Conservation (phyloP, 768 basidiomycete species). For the Mycena metata region DNA sequence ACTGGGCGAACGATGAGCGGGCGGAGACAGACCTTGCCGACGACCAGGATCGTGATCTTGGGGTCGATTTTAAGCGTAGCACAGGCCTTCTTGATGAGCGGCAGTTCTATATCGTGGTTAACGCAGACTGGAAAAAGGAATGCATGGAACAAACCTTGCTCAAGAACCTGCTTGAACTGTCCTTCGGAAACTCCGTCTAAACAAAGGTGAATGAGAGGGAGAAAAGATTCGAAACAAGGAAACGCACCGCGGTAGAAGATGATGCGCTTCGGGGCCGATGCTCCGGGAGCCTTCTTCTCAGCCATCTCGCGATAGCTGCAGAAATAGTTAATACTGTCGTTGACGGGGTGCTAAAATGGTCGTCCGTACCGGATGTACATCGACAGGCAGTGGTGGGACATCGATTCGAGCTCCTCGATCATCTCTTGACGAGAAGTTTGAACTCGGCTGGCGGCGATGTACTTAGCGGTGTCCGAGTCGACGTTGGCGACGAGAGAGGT, state of each 20-base stretch:
- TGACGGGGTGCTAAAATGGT: too few species aligned
- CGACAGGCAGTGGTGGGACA: constrained; percentile 43
- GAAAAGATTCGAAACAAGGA: constrained; percentile 27
- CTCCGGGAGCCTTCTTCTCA: constrained; percentile 63
- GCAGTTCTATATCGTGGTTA: constrained; percentile 60
- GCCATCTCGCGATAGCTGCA: constrained; percentile 58
- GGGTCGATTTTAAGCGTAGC: constrained; percentile 66
- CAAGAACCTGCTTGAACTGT: constrained; percentile 66
- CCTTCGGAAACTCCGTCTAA: constrained; percentile 69
- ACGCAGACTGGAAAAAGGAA: background rate
- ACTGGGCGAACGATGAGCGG: background rate
- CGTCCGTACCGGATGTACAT: constrained; percentile 60
- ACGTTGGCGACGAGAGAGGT: constrained; percentile 86
- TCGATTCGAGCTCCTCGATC: too few species aligned
- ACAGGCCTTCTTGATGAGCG: constrained; percentile 72
- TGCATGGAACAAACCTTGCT: constrained; percentile 57
- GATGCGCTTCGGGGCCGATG: constrained; percentile 71
- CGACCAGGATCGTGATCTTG: constrained; percentile 75
- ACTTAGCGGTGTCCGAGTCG: constrained; percentile 82
- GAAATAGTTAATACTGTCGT: background rate
- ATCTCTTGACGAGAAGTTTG: constrained; percentile 9
- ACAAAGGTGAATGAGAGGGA: constrained; percentile 41
- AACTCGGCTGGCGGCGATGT: constrained; percentile 57
- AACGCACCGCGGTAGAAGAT: constrained; percentile 79
- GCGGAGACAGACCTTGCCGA: constrained; percentile 16